Percentiles rank a stretch among this genome's conserved stretches.
phyloP scores from a whole-genome alignment of 108 stramenopile genomes.

The Aurantiochytrium sp. region DNA sequence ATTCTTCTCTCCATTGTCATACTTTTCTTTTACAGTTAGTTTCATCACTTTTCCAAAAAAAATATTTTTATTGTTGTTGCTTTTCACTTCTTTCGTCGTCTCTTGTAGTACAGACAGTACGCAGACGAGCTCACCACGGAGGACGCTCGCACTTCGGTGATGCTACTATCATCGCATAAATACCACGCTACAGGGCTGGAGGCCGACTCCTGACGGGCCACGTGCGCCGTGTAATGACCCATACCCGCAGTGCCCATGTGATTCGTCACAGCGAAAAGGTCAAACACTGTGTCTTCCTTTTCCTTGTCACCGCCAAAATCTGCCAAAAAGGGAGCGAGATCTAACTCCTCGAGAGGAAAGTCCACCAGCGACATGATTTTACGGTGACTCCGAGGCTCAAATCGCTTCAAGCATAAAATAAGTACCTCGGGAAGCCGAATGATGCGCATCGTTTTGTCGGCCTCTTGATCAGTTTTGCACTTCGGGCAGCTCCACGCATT shows the following conservation, averaged over 20 bases:
- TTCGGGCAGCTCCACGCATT: conserved; percentile 1
- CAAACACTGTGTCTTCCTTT: conserved; percentile 2
- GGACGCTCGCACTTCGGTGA: background rate
- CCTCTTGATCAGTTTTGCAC: background rate
- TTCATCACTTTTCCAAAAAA: too few relatives aligned
- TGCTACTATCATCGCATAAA: background rate
- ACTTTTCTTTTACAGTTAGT: too few relatives aligned
- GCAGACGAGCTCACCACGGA: background rate
- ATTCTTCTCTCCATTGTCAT: too few relatives aligned
- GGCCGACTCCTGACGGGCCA: background rate
- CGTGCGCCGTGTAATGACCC: conserved; percentile 14
- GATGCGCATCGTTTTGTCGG: background rate
- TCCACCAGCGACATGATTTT: background rate
- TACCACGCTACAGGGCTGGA: background rate
- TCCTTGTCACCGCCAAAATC: conserved; percentile 6
- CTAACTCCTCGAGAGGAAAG: background rate
- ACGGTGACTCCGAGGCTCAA: background rate
- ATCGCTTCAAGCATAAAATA: background rate
- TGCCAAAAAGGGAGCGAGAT: background rate
- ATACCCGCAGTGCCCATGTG: background rate
- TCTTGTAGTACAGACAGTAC: background rate
- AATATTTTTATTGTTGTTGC: too few relatives aligned
- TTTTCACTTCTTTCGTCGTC: background rate
- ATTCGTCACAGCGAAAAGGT: background rate
- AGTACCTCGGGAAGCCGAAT: background rate